Evolutionary conservation across 192 early-diverging fungal genomes (phyloP).

Genomic region (Coemansia guatemalensis): DNA sequence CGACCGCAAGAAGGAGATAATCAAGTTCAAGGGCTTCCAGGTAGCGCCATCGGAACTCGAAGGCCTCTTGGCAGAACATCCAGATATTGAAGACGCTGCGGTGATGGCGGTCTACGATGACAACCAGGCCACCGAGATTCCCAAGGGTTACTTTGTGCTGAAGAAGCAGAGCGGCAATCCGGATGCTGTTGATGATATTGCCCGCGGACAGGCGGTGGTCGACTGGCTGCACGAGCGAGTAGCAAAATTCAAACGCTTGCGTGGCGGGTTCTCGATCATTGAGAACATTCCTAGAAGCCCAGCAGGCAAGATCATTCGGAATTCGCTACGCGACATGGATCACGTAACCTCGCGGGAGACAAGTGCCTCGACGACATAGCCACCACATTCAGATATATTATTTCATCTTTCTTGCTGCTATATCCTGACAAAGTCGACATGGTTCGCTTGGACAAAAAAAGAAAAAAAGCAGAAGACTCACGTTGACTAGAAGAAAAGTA

Average conservation of each 20-base stretch:
- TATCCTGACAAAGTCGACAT: not conserved
- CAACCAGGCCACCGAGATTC: constrained; percentile 71
- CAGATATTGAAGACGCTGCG: constrained; percentile 65
- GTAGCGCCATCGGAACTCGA: constrained; percentile 90
- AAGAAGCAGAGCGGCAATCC: constrained; percentile 16
- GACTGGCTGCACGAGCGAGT: constrained; percentile 63
- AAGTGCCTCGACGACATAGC: not conserved
- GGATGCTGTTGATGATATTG: constrained; percentile 30
- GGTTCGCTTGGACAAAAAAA: not conserved
- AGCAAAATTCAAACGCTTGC: constrained; percentile 72
- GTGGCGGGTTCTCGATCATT: constrained; percentile 74
- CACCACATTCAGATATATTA: not conserved
- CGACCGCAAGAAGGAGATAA: constrained; percentile 86
- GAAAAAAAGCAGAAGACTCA: not conserved
- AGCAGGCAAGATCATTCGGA: constrained; percentile 82
- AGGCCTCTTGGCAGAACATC: constrained; percentile 67
- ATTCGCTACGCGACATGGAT: constrained; percentile 59
- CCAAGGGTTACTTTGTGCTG: constrained; percentile 74
- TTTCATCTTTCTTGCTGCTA: not conserved
- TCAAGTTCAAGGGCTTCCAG: constrained; percentile 83
- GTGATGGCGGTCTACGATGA: constrained; percentile 68
- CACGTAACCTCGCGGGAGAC: constrained; percentile 22
- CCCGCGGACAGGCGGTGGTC: constrained; percentile 49
- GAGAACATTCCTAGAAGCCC: constrained; percentile 74
- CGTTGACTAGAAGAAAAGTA: not conserved